A percentile compares a stretch with the other conserved stretches of the same genome.
phyloP scores from a whole-genome alignment of 768 basidiomycete genomes.

The Leucocoprinus birnbaumii region DNA sequence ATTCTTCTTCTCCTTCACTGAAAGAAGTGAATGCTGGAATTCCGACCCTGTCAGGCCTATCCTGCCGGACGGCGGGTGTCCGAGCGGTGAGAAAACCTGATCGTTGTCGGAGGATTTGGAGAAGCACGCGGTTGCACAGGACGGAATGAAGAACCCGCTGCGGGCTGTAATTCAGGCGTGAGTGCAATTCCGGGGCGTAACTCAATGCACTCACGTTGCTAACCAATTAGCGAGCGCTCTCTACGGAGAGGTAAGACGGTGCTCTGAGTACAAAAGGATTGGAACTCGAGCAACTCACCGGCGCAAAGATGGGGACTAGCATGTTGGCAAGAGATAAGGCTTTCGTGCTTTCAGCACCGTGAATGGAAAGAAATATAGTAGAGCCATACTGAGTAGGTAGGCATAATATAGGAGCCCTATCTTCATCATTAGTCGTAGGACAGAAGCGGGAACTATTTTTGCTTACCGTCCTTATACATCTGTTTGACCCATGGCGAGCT shows the following conservation, averaged over 20 bases:
- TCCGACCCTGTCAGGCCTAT: background rate
- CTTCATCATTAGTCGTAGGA: background rate
- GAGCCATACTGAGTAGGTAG: constrained; percentile 32
- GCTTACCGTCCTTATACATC: constrained; percentile 37
- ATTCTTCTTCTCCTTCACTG: constrained; percentile 15
- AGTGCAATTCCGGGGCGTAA: background rate
- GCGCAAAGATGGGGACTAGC: constrained; percentile 32
- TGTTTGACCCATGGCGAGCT: constrained; percentile 31
- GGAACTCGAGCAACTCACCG: constrained; percentile 23
- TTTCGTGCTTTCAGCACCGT: constrained; percentile 10
- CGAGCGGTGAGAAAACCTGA: constrained; percentile 18
- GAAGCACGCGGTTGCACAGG: constrained; percentile 37
- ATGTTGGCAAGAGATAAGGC: constrained; percentile 38
- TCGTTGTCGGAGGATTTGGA: constrained; percentile 34
- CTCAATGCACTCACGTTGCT: constrained; percentile 29
- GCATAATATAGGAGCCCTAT: constrained; percentile 38
- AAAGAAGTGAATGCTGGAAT: constrained; percentile 20
- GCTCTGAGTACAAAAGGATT: background rate
- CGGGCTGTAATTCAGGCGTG: constrained; percentile 21
- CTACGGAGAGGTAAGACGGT: constrained; percentile 14
- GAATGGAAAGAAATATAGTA: background rate
- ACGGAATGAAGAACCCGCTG: constrained; percentile 43
- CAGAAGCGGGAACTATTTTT: background rate
- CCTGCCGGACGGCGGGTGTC: background rate
- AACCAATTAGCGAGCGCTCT: constrained; percentile 38